Conservation (phyloP, 768 basidiomycete species). For the Mycena capillaripes region DNA sequence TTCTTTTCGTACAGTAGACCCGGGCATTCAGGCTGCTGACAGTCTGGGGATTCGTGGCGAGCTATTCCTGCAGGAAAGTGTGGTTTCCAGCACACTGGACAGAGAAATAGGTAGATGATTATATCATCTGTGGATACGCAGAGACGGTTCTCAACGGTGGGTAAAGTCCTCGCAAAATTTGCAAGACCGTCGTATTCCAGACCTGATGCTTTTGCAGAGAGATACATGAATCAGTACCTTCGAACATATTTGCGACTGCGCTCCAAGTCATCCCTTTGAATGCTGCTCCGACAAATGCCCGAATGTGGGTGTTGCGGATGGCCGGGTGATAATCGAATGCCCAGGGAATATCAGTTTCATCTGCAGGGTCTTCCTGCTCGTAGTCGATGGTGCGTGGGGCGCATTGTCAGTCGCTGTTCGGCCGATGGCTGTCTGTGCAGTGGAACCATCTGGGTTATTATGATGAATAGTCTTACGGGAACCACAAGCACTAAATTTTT, state of each 20-base stretch:
- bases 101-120: conserved; percentile 38
- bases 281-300: conserved; percentile 33
- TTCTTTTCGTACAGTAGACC: not conserved
- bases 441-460: too few species aligned
- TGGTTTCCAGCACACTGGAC: conserved; percentile 37
- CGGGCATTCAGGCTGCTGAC: not conserved
- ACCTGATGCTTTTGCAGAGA: not conserved
- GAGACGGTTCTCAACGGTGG: conserved; percentile 38
- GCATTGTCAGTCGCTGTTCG: too few species aligned
- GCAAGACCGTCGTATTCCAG: conserved; percentile 26
- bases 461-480: too few species aligned
- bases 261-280: conserved; percentile 38
- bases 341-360: too few species aligned
- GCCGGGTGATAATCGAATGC: conserved; percentile 42
- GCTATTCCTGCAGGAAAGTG: conserved; percentile 26
- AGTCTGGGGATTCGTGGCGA: not conserved
- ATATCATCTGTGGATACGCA: conserved; percentile 33
- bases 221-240: conserved; percentile 1
- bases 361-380: too few species aligned
- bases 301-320: conserved; percentile 40
- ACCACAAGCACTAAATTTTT: too few species aligned
- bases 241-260: conserved; percentile 19
- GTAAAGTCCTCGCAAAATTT: conserved; percentile 35
- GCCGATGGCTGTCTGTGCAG: too few species aligned
- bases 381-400: too few species aligned